Evolutionary conservation across 176 grass and related monocot genomes (phyloP).

Genomic region (Carex cristatella): DNA sequence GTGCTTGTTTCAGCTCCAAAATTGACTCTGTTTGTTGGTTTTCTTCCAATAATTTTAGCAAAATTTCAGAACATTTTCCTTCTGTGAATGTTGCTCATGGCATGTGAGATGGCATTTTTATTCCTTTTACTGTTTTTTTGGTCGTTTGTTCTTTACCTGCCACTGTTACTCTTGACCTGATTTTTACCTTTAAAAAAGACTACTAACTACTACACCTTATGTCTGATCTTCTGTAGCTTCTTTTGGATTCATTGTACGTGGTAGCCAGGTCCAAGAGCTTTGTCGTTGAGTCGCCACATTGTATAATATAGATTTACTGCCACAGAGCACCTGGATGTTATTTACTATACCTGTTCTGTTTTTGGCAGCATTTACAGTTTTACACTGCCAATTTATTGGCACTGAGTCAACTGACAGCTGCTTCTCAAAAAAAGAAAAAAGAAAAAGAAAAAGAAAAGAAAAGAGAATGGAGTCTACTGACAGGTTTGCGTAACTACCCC

Average conservation of each 20-base stretch:
- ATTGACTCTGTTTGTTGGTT: background rate
- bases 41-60: background rate
- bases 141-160: background rate
- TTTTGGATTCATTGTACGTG: background rate
- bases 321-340: background rate
- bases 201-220: background rate
- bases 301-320: background rate
- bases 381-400: conserved; percentile 8
- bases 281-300: background rate
- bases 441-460: background rate
- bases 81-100: background rate
- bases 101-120: background rate
- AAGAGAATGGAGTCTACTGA: background rate
- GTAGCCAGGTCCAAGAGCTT: background rate
- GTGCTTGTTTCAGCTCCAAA: background rate
- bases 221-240: background rate
- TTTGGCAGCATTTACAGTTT: conserved; percentile 13
- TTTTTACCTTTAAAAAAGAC: background rate
- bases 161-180: background rate
- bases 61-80: background rate
- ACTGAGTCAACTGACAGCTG: background rate
- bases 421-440: background rate
- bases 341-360: background rate
- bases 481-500: background rate
- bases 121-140: conserved; percentile 7